Evolutionary conservation across 2,329 filamentous ascomycete genomes (phyloP).

Genomic region (Aspergillus puulaauensis): DNA sequence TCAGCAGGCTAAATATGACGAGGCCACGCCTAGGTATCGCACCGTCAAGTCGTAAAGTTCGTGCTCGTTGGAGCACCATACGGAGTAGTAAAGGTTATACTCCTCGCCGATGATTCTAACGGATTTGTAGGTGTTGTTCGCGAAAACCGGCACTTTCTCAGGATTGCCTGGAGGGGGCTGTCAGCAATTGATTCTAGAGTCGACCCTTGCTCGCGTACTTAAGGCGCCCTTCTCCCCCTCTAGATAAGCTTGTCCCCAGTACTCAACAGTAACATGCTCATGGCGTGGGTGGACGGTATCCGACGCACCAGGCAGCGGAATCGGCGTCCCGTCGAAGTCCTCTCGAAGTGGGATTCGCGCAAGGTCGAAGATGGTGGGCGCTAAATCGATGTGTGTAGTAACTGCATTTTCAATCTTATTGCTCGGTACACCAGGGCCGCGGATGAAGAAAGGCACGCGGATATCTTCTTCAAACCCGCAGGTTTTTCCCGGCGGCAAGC

Average conservation of each 20-base stretch:
- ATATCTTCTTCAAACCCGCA: conserved; percentile 47
- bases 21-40: neutral
- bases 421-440: conserved; percentile 7
- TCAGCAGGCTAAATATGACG: neutral
- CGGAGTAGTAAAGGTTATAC: conserved; percentile 36
- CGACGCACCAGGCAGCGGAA: conserved; percentile 38
- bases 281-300: conserved; percentile 18
- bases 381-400: conserved; percentile 47
- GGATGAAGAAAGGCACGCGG: conserved; percentile 11
- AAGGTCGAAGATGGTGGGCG: conserved; percentile 56
- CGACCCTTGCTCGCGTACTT: neutral
- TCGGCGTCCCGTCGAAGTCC: conserved; percentile 57
- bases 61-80: conserved; percentile 36
- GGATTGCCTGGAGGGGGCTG: neutral
- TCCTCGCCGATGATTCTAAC: conserved; percentile 25
- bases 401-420: neutral
- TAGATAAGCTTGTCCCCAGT: conserved; percentile 47
- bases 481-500: conserved; percentile 57
- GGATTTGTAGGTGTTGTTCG: conserved; percentile 17
- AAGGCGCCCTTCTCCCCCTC: conserved; percentile 9
- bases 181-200: neutral
- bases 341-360: conserved; percentile 36
- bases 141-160: neutral
- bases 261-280: conserved; percentile 60
- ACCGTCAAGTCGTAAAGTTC: conserved; percentile 34